Evolutionary conservation across 345 rosid genomes (phyloP).

Genomic region (Psidium friedrichsthalianum): DNA sequence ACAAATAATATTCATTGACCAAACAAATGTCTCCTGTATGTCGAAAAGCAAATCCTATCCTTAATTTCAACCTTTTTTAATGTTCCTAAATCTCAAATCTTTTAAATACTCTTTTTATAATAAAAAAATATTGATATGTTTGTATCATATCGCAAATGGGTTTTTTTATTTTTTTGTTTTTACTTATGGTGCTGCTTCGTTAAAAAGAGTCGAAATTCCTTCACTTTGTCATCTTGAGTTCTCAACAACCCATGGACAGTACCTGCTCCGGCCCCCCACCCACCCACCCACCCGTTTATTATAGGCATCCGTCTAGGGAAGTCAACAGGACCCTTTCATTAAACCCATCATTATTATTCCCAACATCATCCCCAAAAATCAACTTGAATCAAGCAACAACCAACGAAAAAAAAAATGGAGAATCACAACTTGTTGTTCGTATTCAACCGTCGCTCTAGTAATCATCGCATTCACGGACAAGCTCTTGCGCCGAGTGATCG

Average conservation of each 20-base stretch:
- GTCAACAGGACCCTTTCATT: not conserved
- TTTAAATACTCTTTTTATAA: too few species aligned
- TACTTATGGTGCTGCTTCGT: not conserved
- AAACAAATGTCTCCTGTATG: not conserved
- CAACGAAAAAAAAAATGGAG: not conserved
- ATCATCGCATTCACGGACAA: not conserved
- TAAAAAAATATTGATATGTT: too few species aligned
- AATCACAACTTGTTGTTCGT: not conserved
- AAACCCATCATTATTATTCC: not conserved
- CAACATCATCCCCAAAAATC: not conserved
- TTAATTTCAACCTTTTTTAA: not conserved
- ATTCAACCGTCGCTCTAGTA: not conserved
- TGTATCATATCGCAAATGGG: too few species aligned
- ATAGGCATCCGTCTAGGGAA: not conserved
- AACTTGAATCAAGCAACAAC: not conserved
- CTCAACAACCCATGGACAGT: not conserved
- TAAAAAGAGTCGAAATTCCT: not conserved
- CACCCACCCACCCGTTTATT: too few species aligned
- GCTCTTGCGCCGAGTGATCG: not conserved
- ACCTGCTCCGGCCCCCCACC: not conserved
- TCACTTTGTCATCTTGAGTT: not conserved
- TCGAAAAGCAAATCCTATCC: not conserved
- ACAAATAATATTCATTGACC: not conserved
- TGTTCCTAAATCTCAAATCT: not conserved
- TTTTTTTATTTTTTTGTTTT: too few species aligned